Base-by-base conservation (phyloP, 805 yeast genomes). In the Deakozyma indianensis region DNA sequence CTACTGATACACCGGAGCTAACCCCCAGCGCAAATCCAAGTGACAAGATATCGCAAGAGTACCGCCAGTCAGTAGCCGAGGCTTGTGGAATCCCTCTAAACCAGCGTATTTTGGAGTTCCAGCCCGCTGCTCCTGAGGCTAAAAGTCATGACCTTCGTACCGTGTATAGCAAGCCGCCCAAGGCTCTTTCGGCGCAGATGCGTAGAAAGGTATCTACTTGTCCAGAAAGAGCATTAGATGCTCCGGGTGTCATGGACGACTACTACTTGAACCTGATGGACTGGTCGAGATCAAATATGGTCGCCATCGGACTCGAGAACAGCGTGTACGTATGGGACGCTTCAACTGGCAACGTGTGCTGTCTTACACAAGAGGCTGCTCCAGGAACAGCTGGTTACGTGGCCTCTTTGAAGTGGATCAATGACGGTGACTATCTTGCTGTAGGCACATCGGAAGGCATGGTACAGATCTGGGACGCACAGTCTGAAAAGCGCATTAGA, bases 291-390 rank as follows among this genome's bases (percentile, higher is more conserved):
- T 76, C 78, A 24, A 86, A 90, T 60, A 68, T 80, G 41, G 68
- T 92, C 25, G 96, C 95, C 1, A 83, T 92, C 57, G 98, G 95
- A 1, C 68, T 92, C 43, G 94, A 82, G 46, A 77, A 75, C 47
- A 70, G 82, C 2, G 83, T 92, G 14, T 92, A 90, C 58, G 78
- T 87, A 23, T 92, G 97, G 96, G 83, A 88, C 62, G 96, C 96
- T 1, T 68, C 74, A 3, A 69, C 83, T 0, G 96, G 96, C 0
- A 67, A 76, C 1, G 96, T 87, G 1, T 76, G 81, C 1, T 63
- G 77, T 25, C 68, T 86, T 22, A 70, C 78, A 43, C 88, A 81
- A 51, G 70, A 74, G 48, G 48, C 59, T 2, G 50, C 57, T 9
- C 25, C 49, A 3, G 38, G 32, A 23, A n/a, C 9, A 3, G 52